Base-by-base conservation (phyloP, 176 grass and related monocot species). In the Miscanthus lutarioriparius region DNA sequence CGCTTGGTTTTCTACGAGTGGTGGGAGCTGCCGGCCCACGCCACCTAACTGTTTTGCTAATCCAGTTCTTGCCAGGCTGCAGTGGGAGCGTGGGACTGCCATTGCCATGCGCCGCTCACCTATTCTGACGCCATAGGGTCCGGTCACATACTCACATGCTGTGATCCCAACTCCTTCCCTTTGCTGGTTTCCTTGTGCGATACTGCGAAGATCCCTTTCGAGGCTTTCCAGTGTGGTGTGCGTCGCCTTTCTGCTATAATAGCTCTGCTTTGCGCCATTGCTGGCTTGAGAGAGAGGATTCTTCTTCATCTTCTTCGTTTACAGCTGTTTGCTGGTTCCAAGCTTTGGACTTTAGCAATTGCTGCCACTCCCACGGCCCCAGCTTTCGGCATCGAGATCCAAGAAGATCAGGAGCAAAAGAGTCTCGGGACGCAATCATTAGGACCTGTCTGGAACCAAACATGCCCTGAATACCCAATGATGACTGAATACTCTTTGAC, bases 331-430 rank as follows among this genome's bases (percentile, higher is more conserved):
- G 38, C 36, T 49, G 63, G 74, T 80, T 86, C 81, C 67, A 47
- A 66, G 58, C 88, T 86, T 32, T 87, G 69, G 70, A 78, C 56
- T 36, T 81, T 86, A 71, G 64, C 20, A 70, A 33, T 77, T 64
- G 37, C 78, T 77, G 23, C 41, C 30, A 33, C 78, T 73, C 49
- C 20, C 40, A 22, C 77, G 27, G 20, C 64, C 67, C 14, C 41
- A 62, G 3, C 78, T 89, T 89, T 82, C 56, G 69, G 75, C 80
- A 43, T 75, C 89, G 83, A 87, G 80, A 87, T 90, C 89, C 84
- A 87, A 87, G 75, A 83, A 83, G 75, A 83, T 87, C 61, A 83
- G 75, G 47, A 72, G 27, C 45, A 77, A 83, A 17, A 63, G 63
- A 87, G 30, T 86, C 67, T 83, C 41, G 67, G 19, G 80, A 61